phyloP scores from a whole-genome alignment of 768 basidiomycete species.

The Hygrocybe coccinea region DNA sequence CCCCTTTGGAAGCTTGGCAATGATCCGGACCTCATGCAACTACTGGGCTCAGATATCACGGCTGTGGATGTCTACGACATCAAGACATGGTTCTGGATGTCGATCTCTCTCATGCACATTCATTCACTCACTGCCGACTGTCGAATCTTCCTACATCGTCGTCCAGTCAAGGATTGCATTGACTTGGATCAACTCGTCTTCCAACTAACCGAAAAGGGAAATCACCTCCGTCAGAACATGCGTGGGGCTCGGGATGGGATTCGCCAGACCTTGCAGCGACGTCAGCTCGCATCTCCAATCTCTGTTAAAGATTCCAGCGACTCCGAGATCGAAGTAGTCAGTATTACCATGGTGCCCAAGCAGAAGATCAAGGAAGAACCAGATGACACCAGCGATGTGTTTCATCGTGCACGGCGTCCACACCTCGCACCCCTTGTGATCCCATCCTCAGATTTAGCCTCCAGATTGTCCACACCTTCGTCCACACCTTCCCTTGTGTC shows the following conservation, averaged over 20 bases:
- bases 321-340: not conserved
- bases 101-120: not conserved
- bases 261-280: not conserved
- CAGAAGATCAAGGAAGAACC: not conserved
- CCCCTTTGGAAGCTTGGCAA: no score
- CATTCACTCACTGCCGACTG: not conserved
- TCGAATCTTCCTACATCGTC: not conserved
- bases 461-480: constrained; percentile 36
- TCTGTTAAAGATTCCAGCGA: not conserved
- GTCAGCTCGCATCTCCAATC: not conserved
- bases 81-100: not conserved
- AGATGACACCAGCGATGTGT: not conserved
- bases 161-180: not conserved
- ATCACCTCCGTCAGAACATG: not conserved
- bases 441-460: constrained; percentile 50
- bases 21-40: not conserved
- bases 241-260: not conserved
- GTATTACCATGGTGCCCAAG: not conserved
- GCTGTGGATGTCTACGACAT: not conserved
- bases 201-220: not conserved
- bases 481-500: constrained; percentile 34
- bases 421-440: not conserved
- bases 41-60: not conserved
- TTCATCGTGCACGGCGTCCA: not conserved
- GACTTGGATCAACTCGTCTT: not conserved